Evolutionary conservation across 192 early-diverging fungal genomes (phyloP).

Genomic region (Mortierella hygrophila): DNA sequence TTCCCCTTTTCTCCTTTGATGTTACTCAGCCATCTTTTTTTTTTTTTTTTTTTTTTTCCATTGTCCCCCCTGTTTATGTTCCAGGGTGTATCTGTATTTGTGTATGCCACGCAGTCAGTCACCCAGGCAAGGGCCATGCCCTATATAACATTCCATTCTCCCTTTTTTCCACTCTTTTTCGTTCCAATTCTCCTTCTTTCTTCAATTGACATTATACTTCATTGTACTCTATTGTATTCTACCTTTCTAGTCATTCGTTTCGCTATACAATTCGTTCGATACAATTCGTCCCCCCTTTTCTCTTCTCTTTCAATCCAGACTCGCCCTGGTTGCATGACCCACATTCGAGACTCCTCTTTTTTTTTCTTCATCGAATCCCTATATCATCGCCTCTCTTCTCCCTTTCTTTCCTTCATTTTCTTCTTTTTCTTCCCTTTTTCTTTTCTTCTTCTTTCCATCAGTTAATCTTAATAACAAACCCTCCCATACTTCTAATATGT

Average conservation of each 20-base stretch:
- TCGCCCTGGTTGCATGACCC: constrained; percentile 15
- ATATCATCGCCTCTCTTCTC: background rate
- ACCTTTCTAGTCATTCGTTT: background rate
- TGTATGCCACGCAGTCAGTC: background rate
- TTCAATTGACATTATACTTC: background rate
- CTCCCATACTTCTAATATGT: constrained; percentile 6
- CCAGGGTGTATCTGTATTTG: background rate
- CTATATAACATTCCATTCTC: constrained; percentile 14
- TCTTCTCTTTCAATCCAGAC: background rate
- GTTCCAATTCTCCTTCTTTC: constrained; percentile 1
- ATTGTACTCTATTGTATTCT: background rate
- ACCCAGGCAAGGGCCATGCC: background rate
- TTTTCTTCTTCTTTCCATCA: background rate
- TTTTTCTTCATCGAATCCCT: background rate
- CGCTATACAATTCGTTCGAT: background rate
- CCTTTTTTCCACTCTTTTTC: constrained; percentile 13
- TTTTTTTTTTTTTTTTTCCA: background rate
- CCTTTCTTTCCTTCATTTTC: background rate
- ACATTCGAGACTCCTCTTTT: background rate
- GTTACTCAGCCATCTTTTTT: background rate
- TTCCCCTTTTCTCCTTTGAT: background rate
- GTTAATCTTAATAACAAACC: background rate
- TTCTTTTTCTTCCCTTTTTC: background rate
- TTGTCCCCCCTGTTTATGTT: background rate
- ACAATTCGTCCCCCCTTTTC: background rate